Conservation (phyloP, 441 rosid genomes). For the Syzygium syzygioides region DNA sequence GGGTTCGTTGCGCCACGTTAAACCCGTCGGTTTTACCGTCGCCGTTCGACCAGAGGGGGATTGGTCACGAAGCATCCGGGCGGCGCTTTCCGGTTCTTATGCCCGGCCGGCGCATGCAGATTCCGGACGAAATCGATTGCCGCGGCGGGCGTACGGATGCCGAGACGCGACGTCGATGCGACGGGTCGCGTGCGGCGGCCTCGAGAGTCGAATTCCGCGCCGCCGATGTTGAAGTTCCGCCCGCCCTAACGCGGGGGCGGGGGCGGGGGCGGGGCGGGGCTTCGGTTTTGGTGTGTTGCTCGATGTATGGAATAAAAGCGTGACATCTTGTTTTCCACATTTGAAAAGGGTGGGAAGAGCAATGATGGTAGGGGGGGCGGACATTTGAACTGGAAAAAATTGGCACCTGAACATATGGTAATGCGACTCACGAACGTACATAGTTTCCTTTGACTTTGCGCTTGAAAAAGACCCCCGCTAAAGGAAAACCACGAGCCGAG, state of each 20-base stretch:
- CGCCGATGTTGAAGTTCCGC: neutral
- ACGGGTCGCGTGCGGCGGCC: fast-evolving
- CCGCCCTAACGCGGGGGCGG: too few relatives aligned
- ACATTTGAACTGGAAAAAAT: neutral
- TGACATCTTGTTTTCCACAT: neutral
- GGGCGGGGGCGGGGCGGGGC: too few relatives aligned
- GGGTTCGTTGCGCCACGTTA: neutral
- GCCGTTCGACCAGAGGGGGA: neutral
- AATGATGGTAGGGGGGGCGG: neutral
- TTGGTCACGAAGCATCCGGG: too few relatives aligned
- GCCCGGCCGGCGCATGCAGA: too few relatives aligned
- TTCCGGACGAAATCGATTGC: too few relatives aligned
- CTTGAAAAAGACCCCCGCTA: neutral
- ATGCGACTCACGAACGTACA: neutral
- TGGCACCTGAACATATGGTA: neutral
- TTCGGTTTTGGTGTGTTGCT: neutral
- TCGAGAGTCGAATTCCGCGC: neutral
- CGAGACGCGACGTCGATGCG: neutral
- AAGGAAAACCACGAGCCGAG: neutral
- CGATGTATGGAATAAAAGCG: neutral
- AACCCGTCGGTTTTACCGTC: neutral
- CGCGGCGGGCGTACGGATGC: fast-evolving
- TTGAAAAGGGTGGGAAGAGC: neutral
- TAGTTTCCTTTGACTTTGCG: neutral
- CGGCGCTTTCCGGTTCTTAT: too few relatives aligned